Percentiles rank a stretch among this genome's conserved stretches.
Conservation (phyloP, 495 filamentous ascomycete species). For the Penicillium parvum region DNA sequence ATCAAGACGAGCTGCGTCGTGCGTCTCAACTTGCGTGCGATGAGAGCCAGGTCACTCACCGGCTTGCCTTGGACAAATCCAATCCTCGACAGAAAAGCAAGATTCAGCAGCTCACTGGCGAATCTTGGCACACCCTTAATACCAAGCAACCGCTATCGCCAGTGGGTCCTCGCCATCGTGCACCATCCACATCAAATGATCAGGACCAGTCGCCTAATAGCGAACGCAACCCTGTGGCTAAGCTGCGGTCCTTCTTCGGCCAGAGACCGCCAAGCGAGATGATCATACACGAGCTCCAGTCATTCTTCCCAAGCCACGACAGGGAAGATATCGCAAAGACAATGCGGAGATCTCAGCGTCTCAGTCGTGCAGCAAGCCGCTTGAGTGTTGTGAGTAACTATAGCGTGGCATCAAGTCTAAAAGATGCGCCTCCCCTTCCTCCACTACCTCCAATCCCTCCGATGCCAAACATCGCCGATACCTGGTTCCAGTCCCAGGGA, state of each 20-base stretch:
- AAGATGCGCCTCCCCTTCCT: conserved; percentile 49
- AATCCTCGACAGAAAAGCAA: conserved; percentile 67
- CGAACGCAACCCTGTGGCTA: conserved; percentile 49
- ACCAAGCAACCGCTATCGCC: conserved; percentile 81
- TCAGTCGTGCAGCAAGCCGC: conserved; percentile 87
- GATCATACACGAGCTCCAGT: conserved; percentile 90
- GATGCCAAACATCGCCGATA: conserved; percentile 93
- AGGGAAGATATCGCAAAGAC: conserved; percentile 91
- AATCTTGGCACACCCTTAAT: conserved; percentile 64
- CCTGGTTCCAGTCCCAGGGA: conserved; percentile 69
- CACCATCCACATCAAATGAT: conserved; percentile 49
- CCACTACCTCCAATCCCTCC: conserved; percentile 61
- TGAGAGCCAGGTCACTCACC: conserved; percentile 70
- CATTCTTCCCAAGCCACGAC: conserved; percentile 95
- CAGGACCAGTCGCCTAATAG: conserved; percentile 36
- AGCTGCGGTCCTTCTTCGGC: conserved; percentile 77
- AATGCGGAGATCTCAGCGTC: conserved; percentile 79
- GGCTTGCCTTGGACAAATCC: conserved; percentile 57
- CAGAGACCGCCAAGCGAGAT: conserved; percentile 91
- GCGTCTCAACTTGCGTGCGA: conserved; percentile 81
- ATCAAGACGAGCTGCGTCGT: conserved; percentile 70
- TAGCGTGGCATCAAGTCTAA: conserved; percentile 85
- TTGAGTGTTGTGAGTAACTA: conserved; percentile 91
- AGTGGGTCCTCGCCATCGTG: conserved; percentile 58
- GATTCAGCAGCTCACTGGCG: conserved; percentile 77